Evolutionary conservation across 129 eudicot species (phyloP).

Genomic region (Ambrosia artemisiifolia): DNA sequence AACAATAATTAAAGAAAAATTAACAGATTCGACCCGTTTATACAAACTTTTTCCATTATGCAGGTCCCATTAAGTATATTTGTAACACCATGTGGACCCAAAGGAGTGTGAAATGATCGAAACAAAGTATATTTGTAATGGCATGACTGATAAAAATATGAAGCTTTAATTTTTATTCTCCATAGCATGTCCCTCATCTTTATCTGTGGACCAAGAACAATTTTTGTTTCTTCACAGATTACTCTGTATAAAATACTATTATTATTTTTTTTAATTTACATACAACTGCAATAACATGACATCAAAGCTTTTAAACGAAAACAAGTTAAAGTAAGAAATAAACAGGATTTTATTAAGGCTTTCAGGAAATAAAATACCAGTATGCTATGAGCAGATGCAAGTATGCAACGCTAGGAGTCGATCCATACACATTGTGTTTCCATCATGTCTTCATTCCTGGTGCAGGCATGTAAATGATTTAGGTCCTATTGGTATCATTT

Average conservation of each 20-base stretch:
- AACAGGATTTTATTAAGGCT: background rate
- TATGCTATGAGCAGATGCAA: slow-evolving; percentile 69
- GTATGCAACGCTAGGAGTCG: slow-evolving; percentile 71
- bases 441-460: slow-evolving; percentile 71
- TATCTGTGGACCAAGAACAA: background rate
- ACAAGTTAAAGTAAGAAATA: background rate
- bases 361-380: slow-evolving; percentile 42
- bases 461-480: slow-evolving; percentile 15
- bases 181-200: background rate
- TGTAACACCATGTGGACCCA: background rate
- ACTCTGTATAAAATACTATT: background rate
- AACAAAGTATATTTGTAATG: background rate
- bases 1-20: background rate
- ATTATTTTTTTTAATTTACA: slow-evolving; percentile 19
- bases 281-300: slow-evolving; percentile 48
- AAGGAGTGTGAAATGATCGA: background rate
- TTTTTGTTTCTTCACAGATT: background rate
- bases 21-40: background rate
- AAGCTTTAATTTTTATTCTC: background rate
- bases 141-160: background rate
- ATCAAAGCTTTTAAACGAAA: background rate
- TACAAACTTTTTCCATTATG: background rate
- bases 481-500: background rate
- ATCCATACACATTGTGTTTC: slow-evolving; percentile 77
- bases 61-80: background rate